Conservation (phyloP, 768 basidiomycete species). For the Hypholoma sublateritium region DNA sequence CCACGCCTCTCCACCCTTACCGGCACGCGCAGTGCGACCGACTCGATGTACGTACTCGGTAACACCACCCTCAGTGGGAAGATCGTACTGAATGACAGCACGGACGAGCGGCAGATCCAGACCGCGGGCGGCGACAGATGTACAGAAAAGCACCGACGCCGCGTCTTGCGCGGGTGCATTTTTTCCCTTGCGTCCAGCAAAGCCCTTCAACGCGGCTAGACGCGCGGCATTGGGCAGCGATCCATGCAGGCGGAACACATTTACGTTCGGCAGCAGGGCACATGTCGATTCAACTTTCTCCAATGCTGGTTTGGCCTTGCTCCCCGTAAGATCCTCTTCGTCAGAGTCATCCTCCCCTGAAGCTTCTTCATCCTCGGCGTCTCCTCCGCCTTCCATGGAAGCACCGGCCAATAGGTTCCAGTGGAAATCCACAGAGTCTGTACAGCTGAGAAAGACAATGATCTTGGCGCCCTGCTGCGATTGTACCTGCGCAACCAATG, state of each 20-base stretch:
- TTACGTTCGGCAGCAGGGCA: slow-evolving; percentile 76
- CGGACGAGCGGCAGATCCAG: slow-evolving; percentile 93
- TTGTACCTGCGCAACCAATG: slow-evolving; percentile 65
- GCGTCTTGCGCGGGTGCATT: slow-evolving; percentile 22
- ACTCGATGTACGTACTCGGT: slow-evolving; percentile 98
- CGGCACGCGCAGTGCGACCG: slow-evolving; percentile 95
- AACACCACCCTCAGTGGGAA: slow-evolving; percentile 95
- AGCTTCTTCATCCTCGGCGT: slow-evolving; percentile 23
- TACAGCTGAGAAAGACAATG: slow-evolving; percentile 95
- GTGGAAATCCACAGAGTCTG: slow-evolving; percentile 97
- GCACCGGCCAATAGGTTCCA: slow-evolving; percentile 82
- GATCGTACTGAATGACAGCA: slow-evolving; percentile 93
- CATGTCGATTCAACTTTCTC: slow-evolving; percentile 63
- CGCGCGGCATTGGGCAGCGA: slow-evolving; percentile 83
- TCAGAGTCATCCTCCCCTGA: slow-evolving; percentile 26
- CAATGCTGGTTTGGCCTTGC: slow-evolving; percentile 18
- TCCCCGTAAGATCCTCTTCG: slow-evolving; percentile 21
- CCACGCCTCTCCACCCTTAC: slow-evolving; percentile 96
- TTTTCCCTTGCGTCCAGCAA: slow-evolving; percentile 50
- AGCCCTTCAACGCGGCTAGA: slow-evolving; percentile 78
- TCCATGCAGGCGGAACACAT: slow-evolving; percentile 90
- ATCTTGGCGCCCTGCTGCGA: slow-evolving; percentile 62
- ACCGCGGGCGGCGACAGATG: slow-evolving; percentile 97
- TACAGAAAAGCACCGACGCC: slow-evolving; percentile 85
- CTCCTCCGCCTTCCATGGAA: slow-evolving; percentile 51